A percentile compares a stretch with the other conserved stretches of the same genome.
These are phyloP conservation scores for Leccinum aurantiacum DNA, from an alignment of 768 basidiomycete species.

Conservation along the genomic window DNA sequence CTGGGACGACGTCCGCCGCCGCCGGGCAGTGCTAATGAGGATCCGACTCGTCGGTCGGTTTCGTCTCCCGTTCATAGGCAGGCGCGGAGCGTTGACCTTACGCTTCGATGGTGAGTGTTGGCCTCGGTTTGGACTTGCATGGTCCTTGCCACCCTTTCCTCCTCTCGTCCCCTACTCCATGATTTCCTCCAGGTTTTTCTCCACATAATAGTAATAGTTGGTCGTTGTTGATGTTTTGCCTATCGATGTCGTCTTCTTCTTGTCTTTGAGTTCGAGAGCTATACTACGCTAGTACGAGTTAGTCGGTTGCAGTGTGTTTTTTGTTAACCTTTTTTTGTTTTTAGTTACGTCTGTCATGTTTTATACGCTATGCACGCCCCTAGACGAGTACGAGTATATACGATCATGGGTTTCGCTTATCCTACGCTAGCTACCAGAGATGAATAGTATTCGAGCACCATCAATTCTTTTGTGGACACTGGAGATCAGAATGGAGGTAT, in stretches of 20 bases:
- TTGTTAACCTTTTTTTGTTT: not conserved
- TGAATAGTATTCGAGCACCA: not conserved
- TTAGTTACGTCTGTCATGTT: not conserved
- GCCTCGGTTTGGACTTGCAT: not conserved
- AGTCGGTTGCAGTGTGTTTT: not conserved
- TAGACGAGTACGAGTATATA: not conserved
- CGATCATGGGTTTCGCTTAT: not conserved
- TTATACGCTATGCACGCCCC: not conserved
- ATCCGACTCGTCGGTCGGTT: constrained; percentile 5
- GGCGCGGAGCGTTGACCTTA: not conserved
- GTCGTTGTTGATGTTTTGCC: not conserved
- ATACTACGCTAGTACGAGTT: not conserved
- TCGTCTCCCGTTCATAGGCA: constrained; percentile 9
- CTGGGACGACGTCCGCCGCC: not conserved
- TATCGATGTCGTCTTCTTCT: not conserved
- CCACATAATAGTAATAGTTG: not conserved
- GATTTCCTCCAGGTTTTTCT: not conserved
- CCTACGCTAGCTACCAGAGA: not conserved
- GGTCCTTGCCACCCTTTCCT: not conserved
- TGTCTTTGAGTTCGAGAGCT: not conserved
- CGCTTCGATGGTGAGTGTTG: not conserved
- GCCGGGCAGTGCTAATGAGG: not conserved
- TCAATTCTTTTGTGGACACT: no score
- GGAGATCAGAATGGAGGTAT: no score
- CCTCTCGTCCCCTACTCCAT: no score